Percentiles rank a stretch among this genome's conserved stretches.
Evolutionary conservation across 805 yeast genomes (phyloP).

Genomic region (Candida loeiensis): DNA sequence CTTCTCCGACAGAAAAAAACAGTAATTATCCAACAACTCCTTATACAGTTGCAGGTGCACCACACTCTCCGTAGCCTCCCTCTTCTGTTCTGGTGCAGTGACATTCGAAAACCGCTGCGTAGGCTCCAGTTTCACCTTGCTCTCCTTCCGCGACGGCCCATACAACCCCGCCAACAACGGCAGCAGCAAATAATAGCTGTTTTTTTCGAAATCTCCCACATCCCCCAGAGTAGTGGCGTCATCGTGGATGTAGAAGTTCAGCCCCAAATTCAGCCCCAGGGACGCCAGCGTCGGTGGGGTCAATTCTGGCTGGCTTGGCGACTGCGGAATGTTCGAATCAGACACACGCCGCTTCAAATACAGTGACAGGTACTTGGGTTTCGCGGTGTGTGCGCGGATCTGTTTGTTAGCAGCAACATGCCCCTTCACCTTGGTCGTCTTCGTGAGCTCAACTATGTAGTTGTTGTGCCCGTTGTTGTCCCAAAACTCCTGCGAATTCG

Average conservation of each 20-base stretch:
- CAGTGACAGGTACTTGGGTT: conserved; percentile 39
- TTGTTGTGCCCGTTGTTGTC: conserved; percentile 66
- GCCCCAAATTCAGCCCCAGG: conserved; percentile 3
- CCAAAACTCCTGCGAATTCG: conserved; percentile 60
- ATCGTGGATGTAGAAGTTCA: conserved; percentile 1
- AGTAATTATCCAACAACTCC: conserved; percentile 55
- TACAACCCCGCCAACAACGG: conserved; percentile 27
- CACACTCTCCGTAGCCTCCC: not conserved
- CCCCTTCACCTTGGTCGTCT: conserved; percentile 13
- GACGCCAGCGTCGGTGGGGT: conserved; percentile 9
- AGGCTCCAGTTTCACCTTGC: not conserved
- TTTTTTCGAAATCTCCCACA: conserved; percentile 28
- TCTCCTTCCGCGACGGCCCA: not conserved
- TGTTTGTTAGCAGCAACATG: conserved; percentile 2
- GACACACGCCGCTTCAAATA: conserved; percentile 33
- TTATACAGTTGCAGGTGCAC: conserved; percentile 52
- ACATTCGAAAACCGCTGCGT: not conserved
- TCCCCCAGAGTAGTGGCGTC: conserved; percentile 12
- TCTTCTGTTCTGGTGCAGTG: not conserved
- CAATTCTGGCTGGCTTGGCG: conserved; percentile 4
- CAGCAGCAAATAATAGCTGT: conserved; percentile 34
- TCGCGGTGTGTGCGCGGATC: conserved; percentile 19
- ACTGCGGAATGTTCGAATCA: conserved; percentile 19
- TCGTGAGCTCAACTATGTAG: conserved; percentile 49
- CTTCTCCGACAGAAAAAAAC: conserved; percentile 34